Evolutionary conservation across 23 red algal genomes (phyloP), one percentile per base, ranked within the genome.

Genomic region (Gracilaria caudata): DNA sequence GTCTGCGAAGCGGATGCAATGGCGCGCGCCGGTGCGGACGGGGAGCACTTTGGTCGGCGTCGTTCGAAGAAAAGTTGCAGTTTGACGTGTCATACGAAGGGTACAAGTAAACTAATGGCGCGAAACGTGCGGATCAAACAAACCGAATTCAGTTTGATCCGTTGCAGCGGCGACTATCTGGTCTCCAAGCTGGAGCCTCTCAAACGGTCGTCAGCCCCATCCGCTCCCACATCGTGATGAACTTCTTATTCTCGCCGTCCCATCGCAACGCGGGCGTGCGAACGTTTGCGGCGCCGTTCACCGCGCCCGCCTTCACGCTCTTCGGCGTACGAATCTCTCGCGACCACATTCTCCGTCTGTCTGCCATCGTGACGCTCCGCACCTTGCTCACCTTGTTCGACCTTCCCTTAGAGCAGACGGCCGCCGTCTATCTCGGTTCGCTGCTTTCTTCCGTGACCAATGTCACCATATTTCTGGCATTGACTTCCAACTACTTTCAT

Each of bases 261-360:
- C 70, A 75, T 0, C 70, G 70, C 21, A 75, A 75, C 47, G 70
- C 70, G 24, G 70, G 39, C 70, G 25, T 75, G 9, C 37, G 70
- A 2, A 47, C 37, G 39, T 47, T 75, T 38, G 70, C 38, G 21
- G 39, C 70, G 19, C 43, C 43, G 1, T 46, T 49, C 55, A 58
- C 79, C 7, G 79, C 79, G 11, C 79, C 79, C 4, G 57, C 79
- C 33, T 63, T 66, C 59, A 83, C 79, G 4, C 20, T 83, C 4
- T 66, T 83, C n/a, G 79, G 79, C 37, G 43, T 83, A 13, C 51
- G 79, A 4, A 24, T 83, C n/a, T 66, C 79, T 1, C 79, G 79
- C 58, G 57, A 63, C 30, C 79, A 83, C 79, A 63, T 83, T 30
- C 58, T 83, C 29, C 79, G 79, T 49, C 57, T 83, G 39, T 83